Conservation (phyloP, 306 rosid genomes). For the Acacia melanoxylon region DNA sequence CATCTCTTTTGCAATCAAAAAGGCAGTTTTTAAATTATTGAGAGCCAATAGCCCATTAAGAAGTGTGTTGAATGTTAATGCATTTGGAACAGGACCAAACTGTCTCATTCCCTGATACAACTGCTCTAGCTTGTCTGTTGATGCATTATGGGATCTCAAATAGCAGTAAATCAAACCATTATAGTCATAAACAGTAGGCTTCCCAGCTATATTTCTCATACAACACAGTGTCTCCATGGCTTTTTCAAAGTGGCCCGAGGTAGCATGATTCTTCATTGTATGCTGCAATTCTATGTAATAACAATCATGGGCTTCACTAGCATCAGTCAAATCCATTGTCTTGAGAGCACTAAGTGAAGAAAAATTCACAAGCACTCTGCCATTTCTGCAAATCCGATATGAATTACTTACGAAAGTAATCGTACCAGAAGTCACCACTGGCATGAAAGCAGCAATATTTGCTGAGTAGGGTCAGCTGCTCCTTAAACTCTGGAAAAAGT, state of each 20-base stretch:
- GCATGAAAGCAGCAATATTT: background rate
- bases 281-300: conserved; percentile 32
- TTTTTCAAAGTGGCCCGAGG: conserved; percentile 34
- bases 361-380: conserved; percentile 9
- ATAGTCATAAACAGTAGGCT: conserved; percentile 48
- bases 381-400: conserved; percentile 23
- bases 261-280: conserved; percentile 39
- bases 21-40: conserved; percentile 32
- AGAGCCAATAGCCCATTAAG: conserved; percentile 42
- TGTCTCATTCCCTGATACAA: conserved; percentile 47
- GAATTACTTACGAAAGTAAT: background rate
- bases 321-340: conserved; percentile 21
- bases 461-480: background rate
- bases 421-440: conserved; percentile 29
- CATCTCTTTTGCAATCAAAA: conserved; percentile 43
- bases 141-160: conserved; percentile 37
- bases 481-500: background rate
- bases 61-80: conserved; percentile 47
- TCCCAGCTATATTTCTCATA: conserved; percentile 37
- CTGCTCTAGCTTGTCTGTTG: conserved; percentile 26
- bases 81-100: conserved; percentile 45
- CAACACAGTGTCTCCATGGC: conserved; percentile 39
- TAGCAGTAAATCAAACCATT: conserved; percentile 43
- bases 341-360: conserved; percentile 38
- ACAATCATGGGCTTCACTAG: background rate